Evolutionary conservation across 192 early-diverging fungal genomes (phyloP), one percentile per base, ranked within the genome.

Genomic region (Entomortierella beljakovae): DNA sequence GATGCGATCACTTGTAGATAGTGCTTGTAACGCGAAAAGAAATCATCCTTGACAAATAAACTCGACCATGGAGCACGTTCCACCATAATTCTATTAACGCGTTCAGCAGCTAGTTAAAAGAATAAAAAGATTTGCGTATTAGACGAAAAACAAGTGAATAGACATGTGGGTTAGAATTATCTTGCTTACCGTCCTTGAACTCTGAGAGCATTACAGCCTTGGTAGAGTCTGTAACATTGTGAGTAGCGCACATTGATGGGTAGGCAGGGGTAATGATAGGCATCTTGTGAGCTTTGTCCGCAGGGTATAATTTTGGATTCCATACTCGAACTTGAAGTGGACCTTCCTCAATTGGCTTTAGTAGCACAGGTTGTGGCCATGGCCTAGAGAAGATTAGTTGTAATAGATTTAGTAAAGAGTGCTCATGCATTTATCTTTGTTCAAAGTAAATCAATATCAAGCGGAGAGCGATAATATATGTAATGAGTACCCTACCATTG

Each of bases 251-350:
- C 96, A 97, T 98, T 26, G 94, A 95, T 31, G 98, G 98, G 66
- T 99, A 99, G 3, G 98, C 96, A 6, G 98, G 98, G 11, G 98
- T 99, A 70, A 99, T 99, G 61, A 99, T 94, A 8, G 98, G 98
- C 96, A 99, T 98, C 26, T 89, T 86, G 77, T 99, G 98, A 7
- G 72, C 84, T 61, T 82, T 84, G 71, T 99, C 96, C 9, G 84
- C 82, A 0, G 89, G 86, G 80, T 97, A 95, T 5, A 96, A 61
- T 80, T 89, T 89, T 56, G 98, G 97, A 76, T 99, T 99, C 98
- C 98, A 99, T 9, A 98, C 94, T 31, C 93, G 85, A 10, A 97
- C 91, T 40, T 90, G 88, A 25, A 96, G 84, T 0, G 96, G 92
- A 8, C 96, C 96, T 33, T 92, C 93, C 61, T 96, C 96, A 22